phyloP scores from a whole-genome alignment of 2,329 filamentous ascomycete genomes.

The Lasiodiplodia sp. region DNA sequence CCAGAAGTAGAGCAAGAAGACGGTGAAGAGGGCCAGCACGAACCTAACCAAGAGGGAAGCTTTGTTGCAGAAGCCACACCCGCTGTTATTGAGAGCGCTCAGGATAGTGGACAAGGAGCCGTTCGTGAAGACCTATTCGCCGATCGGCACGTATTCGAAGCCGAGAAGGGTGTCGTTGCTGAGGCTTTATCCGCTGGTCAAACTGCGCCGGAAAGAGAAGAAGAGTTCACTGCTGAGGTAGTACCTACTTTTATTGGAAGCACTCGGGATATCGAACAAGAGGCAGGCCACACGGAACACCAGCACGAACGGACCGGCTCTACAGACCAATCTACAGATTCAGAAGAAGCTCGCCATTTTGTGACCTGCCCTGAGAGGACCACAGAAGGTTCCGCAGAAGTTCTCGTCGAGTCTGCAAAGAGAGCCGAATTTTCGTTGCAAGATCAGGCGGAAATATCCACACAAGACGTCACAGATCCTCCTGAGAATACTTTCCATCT shows the following conservation, averaged over 20 bases:
- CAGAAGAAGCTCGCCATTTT: background rate
- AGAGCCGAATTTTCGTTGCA: background rate
- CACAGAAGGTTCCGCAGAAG: background rate
- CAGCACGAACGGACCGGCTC: background rate
- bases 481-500: background rate
- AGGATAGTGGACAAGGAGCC: background rate
- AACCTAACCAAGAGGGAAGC: background rate
- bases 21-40: background rate
- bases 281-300: background rate
- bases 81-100: background rate
- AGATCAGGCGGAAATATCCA: background rate
- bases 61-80: background rate
- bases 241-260: background rate
- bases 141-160: background rate
- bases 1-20: background rate
- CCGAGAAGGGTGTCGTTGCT: background rate
- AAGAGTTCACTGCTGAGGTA: background rate
- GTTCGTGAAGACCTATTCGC: background rate
- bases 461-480: background rate
- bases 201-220: background rate
- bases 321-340: background rate
- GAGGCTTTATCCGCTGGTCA: background rate
- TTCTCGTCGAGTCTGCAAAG: background rate
- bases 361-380: background rate
- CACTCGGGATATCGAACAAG: background rate